Percentiles rank a stretch among this genome's conserved stretches.
phyloP scores from a whole-genome alignment of 345 rosid genomes.

The Citrus inodora region DNA sequence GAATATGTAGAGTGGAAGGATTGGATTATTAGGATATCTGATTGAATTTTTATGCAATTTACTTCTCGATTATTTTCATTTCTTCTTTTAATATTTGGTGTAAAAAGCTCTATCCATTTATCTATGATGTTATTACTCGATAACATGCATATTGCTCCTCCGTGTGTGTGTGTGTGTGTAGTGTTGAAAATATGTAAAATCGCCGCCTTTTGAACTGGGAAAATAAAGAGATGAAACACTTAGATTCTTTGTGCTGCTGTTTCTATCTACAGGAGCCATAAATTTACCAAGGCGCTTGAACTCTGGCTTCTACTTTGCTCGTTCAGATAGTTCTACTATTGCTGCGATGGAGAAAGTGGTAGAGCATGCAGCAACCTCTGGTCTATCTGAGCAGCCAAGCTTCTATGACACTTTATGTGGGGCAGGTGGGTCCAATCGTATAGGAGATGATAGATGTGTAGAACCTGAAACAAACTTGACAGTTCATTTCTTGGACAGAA shows the following conservation, averaged over 20 bases:
- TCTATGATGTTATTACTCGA: not conserved
- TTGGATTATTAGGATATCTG: not conserved
- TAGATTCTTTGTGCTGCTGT: not conserved
- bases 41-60: not conserved
- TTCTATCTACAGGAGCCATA: conserved; percentile 54
- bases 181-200: not conserved
- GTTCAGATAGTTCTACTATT: conserved; percentile 52
- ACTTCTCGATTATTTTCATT: not conserved
- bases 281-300: conserved; percentile 86
- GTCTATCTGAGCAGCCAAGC: conserved; percentile 90
- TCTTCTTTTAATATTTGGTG: not conserved
- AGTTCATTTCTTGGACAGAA: conserved; percentile 68
- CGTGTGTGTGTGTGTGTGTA: not conserved
- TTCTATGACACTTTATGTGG: conserved; percentile 90
- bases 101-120: not conserved
- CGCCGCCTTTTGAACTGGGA: not conserved
- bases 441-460: conserved; percentile 54
- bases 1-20: not conserved
- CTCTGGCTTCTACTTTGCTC: conserved; percentile 87
- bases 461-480: conserved; percentile 73
- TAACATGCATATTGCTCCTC: not conserved
- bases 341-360: conserved; percentile 88
- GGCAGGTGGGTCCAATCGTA: conserved; percentile 60
- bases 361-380: conserved; percentile 72
- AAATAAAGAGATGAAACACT: not conserved